Evolutionary conservation across 2,329 filamentous ascomycete species (phyloP), one percentile per base, ranked within the genome.

Genomic region (Hypomyces rosellus): DNA sequence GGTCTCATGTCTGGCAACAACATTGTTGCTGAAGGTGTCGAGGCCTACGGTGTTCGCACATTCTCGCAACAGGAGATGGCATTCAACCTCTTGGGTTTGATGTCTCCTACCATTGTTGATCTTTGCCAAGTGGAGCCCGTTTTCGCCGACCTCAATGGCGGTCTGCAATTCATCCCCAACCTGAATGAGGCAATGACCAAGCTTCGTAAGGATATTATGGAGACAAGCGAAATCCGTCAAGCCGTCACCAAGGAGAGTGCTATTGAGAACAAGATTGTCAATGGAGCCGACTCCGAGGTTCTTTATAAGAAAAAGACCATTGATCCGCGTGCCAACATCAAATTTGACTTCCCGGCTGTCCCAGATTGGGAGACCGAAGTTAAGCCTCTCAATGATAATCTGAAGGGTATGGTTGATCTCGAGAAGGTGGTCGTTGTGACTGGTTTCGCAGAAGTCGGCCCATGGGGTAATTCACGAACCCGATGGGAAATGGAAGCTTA

Each of bases 61-160:
- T 99, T 99, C 78, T 97, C 92, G 9, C 93, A 97, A 73, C 90
- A 96, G 68, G 93, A 99, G 72, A 99, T 99, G 93, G 93, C 93
- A 14, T 99, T 99, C 79, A 99, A 99, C 73, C 73, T 99, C 58
- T 82, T 99, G 41, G 92, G 93, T 59, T 81, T 99, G 48, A 96
- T 99, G 93, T 88, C 91, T 1, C 91, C 93, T 36, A 81, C 85
- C 25, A 88, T 99, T 61, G 91, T 96, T 59, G 90, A 99, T 66
- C 81, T 99, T 40, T 99, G 93, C 78, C 93, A 99, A 74, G 77
- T 82, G 41, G 89, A 97, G 73, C 95, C 93, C 11, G 90, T 99
- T 53, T 97, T 93, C 71, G 93, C 93, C 55, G 93, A 99, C 71
- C 78, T 99, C 47, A 99, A 99, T 73, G 93, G 95, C 65, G 95